Evolutionary conservation across 228 moss, liverwort and hornwort species (phyloP).

Genomic region (Sphagnum magellanicum): DNA sequence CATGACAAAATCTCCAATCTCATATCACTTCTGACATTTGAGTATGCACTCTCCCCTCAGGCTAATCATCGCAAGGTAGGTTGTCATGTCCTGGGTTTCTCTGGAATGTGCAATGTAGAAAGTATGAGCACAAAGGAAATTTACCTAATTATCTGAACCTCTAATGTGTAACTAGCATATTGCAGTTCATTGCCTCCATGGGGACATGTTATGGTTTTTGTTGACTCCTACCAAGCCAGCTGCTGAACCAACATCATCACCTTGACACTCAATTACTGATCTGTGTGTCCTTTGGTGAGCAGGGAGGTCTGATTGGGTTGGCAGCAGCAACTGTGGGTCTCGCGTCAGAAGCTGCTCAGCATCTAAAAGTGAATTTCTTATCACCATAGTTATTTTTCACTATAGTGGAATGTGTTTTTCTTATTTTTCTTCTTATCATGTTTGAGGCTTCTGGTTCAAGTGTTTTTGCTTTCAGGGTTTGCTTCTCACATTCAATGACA

Average conservation of each 20-base stretch:
- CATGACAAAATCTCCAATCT: slow-evolving; percentile 77
- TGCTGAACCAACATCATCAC: no score
- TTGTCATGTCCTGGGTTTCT: not conserved
- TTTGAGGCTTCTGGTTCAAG: no score
- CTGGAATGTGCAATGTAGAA: not conserved
- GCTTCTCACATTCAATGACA: not conserved
- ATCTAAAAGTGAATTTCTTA: slow-evolving; percentile 56
- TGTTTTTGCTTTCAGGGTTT: no score
- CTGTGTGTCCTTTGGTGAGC: slow-evolving; percentile 12
- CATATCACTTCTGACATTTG: slow-evolving; percentile 60
- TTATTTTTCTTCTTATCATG: no score
- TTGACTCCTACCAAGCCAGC: no score
- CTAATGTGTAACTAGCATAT: not conserved
- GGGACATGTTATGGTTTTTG: no score
- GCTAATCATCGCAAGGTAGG: slow-evolving; percentile 92
- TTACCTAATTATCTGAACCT: not conserved
- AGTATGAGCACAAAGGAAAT: no score
- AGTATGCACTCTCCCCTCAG: slow-evolving; percentile 83
- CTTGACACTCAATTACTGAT: no score
- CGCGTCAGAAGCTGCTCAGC: slow-evolving; percentile 84
- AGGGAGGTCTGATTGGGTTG: slow-evolving; percentile 96
- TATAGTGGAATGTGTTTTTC: no score
- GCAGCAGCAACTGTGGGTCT: slow-evolving; percentile 97
- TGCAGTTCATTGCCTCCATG: no score
- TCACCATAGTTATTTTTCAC: not conserved